Conservation (phyloP, 345 rosid genomes). For the Hibiscus trionum region DNA sequence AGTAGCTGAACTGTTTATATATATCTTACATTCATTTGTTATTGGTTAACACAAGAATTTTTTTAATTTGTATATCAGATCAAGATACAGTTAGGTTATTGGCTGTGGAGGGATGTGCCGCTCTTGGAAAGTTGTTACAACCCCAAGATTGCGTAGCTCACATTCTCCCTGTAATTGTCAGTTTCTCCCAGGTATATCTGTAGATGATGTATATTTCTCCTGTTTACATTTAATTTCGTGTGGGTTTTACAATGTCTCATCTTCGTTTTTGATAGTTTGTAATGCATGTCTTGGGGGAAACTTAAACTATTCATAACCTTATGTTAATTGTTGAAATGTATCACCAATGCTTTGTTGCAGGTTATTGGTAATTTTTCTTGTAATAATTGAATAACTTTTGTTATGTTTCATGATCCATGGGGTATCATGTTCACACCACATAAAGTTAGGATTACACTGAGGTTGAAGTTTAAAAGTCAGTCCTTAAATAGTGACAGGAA, state of each 20-base stretch:
- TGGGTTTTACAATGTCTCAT: neutral
- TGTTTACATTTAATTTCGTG: neutral
- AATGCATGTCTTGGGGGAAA: neutral
- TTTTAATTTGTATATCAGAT: conserved; percentile 30
- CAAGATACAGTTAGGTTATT: conserved; percentile 77
- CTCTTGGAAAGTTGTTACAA: conserved; percentile 72
- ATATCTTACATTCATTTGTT: neutral
- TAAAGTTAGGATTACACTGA: neutral
- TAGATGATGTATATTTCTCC: neutral
- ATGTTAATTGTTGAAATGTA: neutral
- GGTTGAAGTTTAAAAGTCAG: neutral
- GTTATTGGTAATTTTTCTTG: neutral
- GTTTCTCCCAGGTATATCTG: conserved; percentile 61
- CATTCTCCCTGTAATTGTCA: conserved; percentile 72
- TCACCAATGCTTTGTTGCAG: neutral
- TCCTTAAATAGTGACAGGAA: neutral
- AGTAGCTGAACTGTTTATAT: neutral
- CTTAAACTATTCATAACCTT: neutral
- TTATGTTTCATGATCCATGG: neutral
- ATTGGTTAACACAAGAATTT: neutral
- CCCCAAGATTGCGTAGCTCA: conserved; percentile 65
- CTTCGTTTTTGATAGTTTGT: neutral
- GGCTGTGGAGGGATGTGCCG: conserved; percentile 83
- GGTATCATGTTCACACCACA: neutral
- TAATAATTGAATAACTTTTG: neutral